phyloP scores from a whole-genome alignment of 2,329 filamentous ascomycete genomes.

The Taxawa tesnikishii region DNA sequence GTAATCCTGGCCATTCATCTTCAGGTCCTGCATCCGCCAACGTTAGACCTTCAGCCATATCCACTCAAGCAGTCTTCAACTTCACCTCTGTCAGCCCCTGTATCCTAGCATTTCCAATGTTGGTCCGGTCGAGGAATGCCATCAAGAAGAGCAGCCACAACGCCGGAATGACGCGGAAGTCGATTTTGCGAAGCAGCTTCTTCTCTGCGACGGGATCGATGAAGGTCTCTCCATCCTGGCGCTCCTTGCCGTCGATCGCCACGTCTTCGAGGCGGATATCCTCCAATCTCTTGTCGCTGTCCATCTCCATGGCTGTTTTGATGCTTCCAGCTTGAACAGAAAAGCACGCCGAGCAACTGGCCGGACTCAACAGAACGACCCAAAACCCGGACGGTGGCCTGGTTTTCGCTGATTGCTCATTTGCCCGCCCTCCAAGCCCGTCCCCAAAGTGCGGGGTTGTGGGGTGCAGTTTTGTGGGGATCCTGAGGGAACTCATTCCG shows the following conservation, averaged over 20 bases:
- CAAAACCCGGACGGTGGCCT: neutral
- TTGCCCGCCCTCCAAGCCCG: too few relatives aligned
- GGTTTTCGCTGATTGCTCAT: neutral
- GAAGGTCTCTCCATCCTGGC: neutral
- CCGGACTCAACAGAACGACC: neutral
- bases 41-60: constrained; percentile 23
- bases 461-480: too few relatives aligned
- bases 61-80: too few relatives aligned
- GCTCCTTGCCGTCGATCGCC: neutral
- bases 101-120: constrained; percentile 28
- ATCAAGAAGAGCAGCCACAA: constrained; percentile 33
- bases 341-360: neutral
- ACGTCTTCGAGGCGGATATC: neutral
- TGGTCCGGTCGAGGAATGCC: constrained; percentile 33
- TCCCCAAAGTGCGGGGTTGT: too few relatives aligned
- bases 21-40: constrained; percentile 24
- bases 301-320: neutral
- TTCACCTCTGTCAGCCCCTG: constrained; percentile 23
- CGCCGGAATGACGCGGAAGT: constrained; percentile 35
- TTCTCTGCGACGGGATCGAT: constrained; percentile 21
- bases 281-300: neutral
- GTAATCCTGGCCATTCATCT: constrained; percentile 24
- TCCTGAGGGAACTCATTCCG: too few relatives aligned
- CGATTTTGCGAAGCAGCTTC: constrained; percentile 35
- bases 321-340: too few relatives aligned